Base-by-base conservation (phyloP, 148 eudicot genomes). In the Silene conica region DNA sequence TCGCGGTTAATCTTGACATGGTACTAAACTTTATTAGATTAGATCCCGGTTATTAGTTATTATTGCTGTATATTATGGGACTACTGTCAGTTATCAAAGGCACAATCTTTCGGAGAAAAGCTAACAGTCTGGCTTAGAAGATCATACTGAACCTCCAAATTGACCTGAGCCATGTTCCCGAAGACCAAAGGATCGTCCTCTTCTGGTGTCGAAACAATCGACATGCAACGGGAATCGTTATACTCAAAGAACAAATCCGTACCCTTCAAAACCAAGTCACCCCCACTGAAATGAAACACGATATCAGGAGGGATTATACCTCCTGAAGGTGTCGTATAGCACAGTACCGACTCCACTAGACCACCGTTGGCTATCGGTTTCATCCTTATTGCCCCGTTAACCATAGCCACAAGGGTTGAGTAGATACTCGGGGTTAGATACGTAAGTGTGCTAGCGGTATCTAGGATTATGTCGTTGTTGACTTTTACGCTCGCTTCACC, bases 401-500 rank as follows among this genome's bases (percentile, higher is more conserved):
- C 74, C 63, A 69, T 62, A 9, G 76, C 61, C 71, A 80, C 73
- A 16, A 85, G 46, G 18, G 18, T 66, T 15, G 65, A 41, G 59
- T 78, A 85, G 19, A 83, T 23, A 13, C 46, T 45, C 6, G 78
- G 65, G 13, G 80, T 62, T 18, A 86, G 15, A 23, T 79, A 54
- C 5, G 83, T 83, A 8, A 86, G 76, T 1, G 85, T 79, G 1
- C 83, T 79, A 0, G 85, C 89, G 0, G 82, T 79, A 74, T 86
- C 89, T 45, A 83, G 76, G 19, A 81, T 59, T 38, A 86, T 79
- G 13, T 85, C 43, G n/a, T 31, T 45, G 3, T 25, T 5, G 11
- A 54, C 62, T 20, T 41, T 71, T 12, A 81, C 15, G 55, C 45
- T 76, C 25, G 23, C 74, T 16, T 21, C 26, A 5, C 81, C 88